Evolutionary conservation across 768 basidiomycete genomes (phyloP), one percentile per base, ranked within the genome.

Genomic region (Auriscalpium vulgare): DNA sequence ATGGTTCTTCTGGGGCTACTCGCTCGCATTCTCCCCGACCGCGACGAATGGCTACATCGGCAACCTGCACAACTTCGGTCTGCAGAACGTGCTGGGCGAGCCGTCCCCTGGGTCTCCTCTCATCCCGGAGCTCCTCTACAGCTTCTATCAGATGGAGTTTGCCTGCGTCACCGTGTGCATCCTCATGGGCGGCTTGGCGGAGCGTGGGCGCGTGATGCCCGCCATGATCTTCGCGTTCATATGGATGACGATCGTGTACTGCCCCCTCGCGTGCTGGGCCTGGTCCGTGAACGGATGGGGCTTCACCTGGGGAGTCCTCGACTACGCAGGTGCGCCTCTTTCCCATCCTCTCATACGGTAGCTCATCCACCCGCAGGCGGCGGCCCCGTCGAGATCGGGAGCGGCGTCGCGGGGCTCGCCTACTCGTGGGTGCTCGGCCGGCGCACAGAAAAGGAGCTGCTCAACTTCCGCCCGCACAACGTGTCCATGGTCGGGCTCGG

Each of bases 201-300:
- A 95, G 71, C 87, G 92, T 55, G 89, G 90, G 1, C 80, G 90
- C 48, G 81, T 95, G 37, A 74, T 91, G 6, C 92, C 91, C 0
- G 82, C 85, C 10, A 84, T 93, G 78, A 74, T 91, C 19, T 82
- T 95, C 66, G 78, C 81, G 4, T 94, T 94, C 71, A 59, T 84
- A 53, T 97, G 92, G 93, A 74, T 85, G 66, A 94, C 91, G 7
- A 60, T 94, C 51, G 91, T 94, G 16, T 93, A 94, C 68, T 91
- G 88, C 63, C 91, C 90, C 9, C 76, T 95, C 56, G 91, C 91
- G 36, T 87, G 79, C 68, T 94, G 91, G 89, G 78, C 80, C 2
- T 95, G 91, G 91, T 81, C 81, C 51, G 61, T 72, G 0, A 82
- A 87, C 57, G 92, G 93, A 2, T 97, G 93, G 93, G 86, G 79